phyloP scores from a whole-genome alignment of 2,329 filamentous ascomycete genomes.

The Parastagonospora avenae region DNA sequence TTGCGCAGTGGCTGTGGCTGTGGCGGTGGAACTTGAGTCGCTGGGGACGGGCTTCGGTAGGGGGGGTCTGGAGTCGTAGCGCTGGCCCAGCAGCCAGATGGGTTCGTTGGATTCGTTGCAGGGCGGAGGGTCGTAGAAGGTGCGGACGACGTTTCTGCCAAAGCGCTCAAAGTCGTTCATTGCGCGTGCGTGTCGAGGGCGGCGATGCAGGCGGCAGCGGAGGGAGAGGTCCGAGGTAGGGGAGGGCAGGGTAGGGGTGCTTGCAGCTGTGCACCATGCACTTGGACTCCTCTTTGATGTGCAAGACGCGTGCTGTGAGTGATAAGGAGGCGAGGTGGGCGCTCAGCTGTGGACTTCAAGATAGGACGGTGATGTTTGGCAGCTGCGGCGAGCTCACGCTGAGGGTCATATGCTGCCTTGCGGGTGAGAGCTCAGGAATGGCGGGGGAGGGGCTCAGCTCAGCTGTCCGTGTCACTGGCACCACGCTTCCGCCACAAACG shows the following conservation, averaged over 20 bases:
- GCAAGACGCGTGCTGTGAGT: background rate
- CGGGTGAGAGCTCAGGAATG: background rate
- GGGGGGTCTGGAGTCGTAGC: constrained; percentile 55
- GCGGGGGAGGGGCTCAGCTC: constrained; percentile 4
- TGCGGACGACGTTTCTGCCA: constrained; percentile 79
- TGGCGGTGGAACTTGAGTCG: constrained; percentile 22
- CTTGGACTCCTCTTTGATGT: background rate
- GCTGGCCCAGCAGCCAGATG: constrained; percentile 80
- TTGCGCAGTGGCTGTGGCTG: constrained; percentile 29
- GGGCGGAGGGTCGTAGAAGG: constrained; percentile 90
- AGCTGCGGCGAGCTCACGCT: background rate
- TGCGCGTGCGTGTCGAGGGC: constrained; percentile 4
- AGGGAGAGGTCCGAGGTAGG: constrained; percentile 12
- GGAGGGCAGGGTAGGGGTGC: constrained; percentile 2
- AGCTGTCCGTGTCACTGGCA: constrained; percentile 4
- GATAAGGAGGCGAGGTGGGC: background rate
- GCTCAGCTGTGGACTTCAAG: background rate
- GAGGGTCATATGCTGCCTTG: constrained; percentile 14
- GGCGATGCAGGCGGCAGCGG: constrained; percentile 18
- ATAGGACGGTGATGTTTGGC: background rate
- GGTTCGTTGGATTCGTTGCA: constrained; percentile 74
- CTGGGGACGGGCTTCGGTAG: constrained; percentile 27
- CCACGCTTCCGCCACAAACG: background rate
- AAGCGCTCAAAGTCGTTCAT: constrained; percentile 78
- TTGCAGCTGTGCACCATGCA: constrained; percentile 19